Percentiles rank a stretch among this genome's conserved stretches.
phyloP scores from a whole-genome alignment of 2,329 filamentous ascomycete species.

The Cladophialophora chaetospira region DNA sequence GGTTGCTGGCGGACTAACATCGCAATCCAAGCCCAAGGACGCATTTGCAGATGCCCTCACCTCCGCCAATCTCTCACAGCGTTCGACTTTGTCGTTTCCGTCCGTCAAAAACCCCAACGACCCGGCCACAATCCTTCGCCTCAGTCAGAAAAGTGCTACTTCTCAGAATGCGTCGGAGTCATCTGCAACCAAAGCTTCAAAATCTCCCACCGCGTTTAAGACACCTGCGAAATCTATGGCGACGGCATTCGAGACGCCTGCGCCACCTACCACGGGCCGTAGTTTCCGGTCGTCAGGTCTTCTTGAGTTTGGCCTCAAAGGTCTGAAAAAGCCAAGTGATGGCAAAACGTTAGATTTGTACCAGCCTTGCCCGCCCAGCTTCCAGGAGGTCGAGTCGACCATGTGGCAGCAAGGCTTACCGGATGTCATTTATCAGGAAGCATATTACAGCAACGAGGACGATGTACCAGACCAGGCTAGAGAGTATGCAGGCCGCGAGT shows the following conservation, averaged over 20 bases:
- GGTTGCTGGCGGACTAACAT: not conserved
- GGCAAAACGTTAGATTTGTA: slow-evolving; percentile 6
- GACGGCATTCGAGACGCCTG: slow-evolving; percentile 10
- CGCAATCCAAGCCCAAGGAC: not conserved
- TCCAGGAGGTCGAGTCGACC: slow-evolving; percentile 54
- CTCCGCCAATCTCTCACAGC: slow-evolving; percentile 31
- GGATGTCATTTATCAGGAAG: slow-evolving; percentile 76
- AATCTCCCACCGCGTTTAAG: slow-evolving; percentile 5
- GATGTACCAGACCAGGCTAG: slow-evolving; percentile 77
- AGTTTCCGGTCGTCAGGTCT: not conserved
- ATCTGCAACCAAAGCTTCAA: slow-evolving; percentile 20
- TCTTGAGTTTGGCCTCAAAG: not conserved
- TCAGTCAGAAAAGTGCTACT: slow-evolving; percentile 66
- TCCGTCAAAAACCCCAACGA: slow-evolving; percentile 77
- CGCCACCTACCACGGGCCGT: slow-evolving; percentile 6
- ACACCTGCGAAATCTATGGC: slow-evolving; percentile 5
- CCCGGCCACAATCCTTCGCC: slow-evolving; percentile 61
- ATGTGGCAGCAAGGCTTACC: slow-evolving; percentile 61
- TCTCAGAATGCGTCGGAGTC: slow-evolving; percentile 48
- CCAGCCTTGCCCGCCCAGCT: slow-evolving; percentile 34
- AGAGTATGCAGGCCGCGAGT: slow-evolving; percentile 87
- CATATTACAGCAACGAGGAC: slow-evolving; percentile 79
- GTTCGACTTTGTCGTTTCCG: slow-evolving; percentile 63
- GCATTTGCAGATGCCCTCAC: not conserved
- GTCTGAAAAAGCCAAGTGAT: not conserved